phyloP scores from a whole-genome alignment of 1,284 basidiomycete genomes.

The Sporisorium graminicola region DNA sequence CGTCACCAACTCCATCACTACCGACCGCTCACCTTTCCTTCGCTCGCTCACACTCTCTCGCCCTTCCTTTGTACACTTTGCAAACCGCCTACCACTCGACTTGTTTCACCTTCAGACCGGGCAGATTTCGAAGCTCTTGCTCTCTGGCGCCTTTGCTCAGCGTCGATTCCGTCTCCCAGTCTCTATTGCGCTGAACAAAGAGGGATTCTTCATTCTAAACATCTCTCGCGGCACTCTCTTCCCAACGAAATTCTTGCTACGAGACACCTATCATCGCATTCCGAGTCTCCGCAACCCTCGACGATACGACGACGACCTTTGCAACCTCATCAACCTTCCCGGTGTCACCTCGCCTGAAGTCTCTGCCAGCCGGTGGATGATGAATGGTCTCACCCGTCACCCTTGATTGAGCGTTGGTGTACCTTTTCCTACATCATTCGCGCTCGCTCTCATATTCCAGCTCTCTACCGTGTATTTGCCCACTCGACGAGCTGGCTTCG shows the following conservation, averaged over 20 bases:
- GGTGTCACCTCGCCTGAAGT: background rate
- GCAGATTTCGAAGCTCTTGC: background rate
- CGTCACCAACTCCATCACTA: background rate
- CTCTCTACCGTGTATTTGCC: background rate
- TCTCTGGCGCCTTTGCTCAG: background rate
- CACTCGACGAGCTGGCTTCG: conserved; percentile 9
- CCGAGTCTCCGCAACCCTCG: conserved; percentile 1
- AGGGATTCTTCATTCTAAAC: background rate
- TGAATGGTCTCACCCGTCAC: conserved; percentile 21
- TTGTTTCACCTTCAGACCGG: background rate
- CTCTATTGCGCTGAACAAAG: background rate
- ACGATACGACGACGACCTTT: background rate
- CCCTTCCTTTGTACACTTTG: background rate
- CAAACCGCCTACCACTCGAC: background rate
- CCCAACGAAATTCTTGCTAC: background rate
- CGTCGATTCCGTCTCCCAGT: background rate
- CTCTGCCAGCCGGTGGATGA: conserved; percentile 24
- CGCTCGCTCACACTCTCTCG: background rate
- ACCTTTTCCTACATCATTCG: conserved; percentile 21
- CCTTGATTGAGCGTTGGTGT: conserved; percentile 44
- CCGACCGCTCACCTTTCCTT: background rate
- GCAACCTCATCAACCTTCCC: background rate
- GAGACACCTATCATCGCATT: background rate
- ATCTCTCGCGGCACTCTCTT: background rate
- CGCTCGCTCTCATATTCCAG: conserved; percentile 20